These are phyloP conservation scores for Fusarium penzigii DNA, from an alignment of 2,329 filamentous ascomycete genomes.

Conservation along the genomic window DNA sequence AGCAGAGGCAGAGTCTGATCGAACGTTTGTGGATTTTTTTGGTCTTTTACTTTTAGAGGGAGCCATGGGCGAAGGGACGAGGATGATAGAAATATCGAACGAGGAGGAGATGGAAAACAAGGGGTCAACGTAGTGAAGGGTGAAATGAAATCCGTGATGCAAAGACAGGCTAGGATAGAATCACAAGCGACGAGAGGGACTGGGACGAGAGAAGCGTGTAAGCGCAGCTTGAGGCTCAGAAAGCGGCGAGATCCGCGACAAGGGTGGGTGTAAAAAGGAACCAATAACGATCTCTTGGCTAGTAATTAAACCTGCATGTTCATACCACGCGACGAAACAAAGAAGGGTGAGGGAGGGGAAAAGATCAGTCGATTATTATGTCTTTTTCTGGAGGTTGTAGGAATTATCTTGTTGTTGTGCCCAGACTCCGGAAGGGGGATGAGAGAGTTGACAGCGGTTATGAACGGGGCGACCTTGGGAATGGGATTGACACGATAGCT, in stretches of 20 bases:
- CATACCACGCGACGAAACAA: neutral
- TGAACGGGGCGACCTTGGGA: neutral
- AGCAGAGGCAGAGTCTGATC: slow-evolving; percentile 4
- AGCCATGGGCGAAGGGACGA: slow-evolving; percentile 22
- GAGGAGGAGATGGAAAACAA: slow-evolving; percentile 9
- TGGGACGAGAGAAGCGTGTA: slow-evolving; percentile 6
- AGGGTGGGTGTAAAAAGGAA: neutral
- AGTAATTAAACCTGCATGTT: slow-evolving; percentile 9
- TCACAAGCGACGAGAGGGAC: too few species aligned
- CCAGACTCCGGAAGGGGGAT: neutral
- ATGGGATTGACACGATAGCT: too few species aligned
- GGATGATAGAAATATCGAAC: slow-evolving; percentile 2
- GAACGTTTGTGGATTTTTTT: slow-evolving; percentile 27
- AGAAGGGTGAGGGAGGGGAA: neutral
- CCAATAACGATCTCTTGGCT: slow-evolving; percentile 21
- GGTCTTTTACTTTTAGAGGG: slow-evolving; percentile 10
- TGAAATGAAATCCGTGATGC: neutral
- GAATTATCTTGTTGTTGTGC: too few species aligned
- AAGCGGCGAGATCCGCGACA: slow-evolving; percentile 16
- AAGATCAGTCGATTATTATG: too few species aligned
- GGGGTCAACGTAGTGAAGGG: slow-evolving; percentile 6
- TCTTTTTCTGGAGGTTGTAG: too few species aligned
- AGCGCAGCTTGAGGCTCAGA: slow-evolving; percentile 6
- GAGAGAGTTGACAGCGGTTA: neutral
- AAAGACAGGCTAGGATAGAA: neutral